Conservation (phyloP, 2,329 filamentous ascomycete genomes). For the Clonostachys byssicola region DNA sequence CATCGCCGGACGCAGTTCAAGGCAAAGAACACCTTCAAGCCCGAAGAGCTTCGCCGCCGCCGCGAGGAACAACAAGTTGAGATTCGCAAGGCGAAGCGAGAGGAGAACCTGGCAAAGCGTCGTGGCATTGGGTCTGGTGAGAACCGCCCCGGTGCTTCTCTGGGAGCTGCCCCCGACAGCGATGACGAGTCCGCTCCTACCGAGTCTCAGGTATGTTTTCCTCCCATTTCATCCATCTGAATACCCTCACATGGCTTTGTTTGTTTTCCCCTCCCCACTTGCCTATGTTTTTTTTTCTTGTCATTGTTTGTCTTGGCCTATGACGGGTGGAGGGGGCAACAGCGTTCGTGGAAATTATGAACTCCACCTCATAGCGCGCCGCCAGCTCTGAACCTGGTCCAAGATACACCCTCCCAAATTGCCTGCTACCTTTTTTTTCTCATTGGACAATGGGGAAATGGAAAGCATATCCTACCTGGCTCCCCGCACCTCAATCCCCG, state of each 20-base stretch:
- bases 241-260: background rate
- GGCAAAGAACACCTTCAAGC: slow-evolving; percentile 98
- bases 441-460: no score
- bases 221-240: background rate
- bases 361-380: slow-evolving; percentile 22
- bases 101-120: slow-evolving; percentile 98
- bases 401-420: background rate
- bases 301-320: slow-evolving; percentile 5
- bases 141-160: slow-evolving; percentile 72
- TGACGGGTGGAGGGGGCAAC: slow-evolving; percentile 21
- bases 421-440: background rate
- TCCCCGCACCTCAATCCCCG: no score
- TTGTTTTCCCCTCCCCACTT: slow-evolving; percentile 6
- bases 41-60: slow-evolving; percentile 94
- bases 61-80: slow-evolving; percentile 99
- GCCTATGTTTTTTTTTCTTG: background rate
- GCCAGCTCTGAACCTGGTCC: background rate
- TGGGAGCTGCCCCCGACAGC: slow-evolving; percentile 89
- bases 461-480: no score
- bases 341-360: slow-evolving; percentile 10
- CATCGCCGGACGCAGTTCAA: slow-evolving; percentile 99
- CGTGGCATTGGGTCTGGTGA: slow-evolving; percentile 86
- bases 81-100: slow-evolving; percentile 96
- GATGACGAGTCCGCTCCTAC: slow-evolving; percentile 95
- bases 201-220: slow-evolving; percentile 78